Conservation (phyloP, 768 basidiomycete genomes). For the Cystofilobasidium capitatum region DNA sequence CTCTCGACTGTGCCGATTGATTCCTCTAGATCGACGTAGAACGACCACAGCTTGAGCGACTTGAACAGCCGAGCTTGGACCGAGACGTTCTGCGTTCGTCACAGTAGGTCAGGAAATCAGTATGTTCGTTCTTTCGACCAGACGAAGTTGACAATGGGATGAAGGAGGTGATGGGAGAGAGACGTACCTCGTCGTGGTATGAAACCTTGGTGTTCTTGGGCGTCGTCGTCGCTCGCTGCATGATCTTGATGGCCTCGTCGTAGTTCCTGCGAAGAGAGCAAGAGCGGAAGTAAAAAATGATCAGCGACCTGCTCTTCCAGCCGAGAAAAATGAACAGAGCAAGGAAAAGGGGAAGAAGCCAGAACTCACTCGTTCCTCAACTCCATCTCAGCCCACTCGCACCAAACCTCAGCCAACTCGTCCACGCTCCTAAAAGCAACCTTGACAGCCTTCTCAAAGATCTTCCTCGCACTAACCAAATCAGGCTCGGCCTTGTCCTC, state of each 20-base stretch:
- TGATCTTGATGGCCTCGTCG: slow-evolving; percentile 85
- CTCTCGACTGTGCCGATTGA: slow-evolving; percentile 89
- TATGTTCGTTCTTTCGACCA: slow-evolving; percentile 31
- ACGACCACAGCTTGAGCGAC: slow-evolving; percentile 96
- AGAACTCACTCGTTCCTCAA: slow-evolving; percentile 76
- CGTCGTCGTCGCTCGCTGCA: slow-evolving; percentile 88
- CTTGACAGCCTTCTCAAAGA: slow-evolving; percentile 83
- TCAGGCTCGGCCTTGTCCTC: slow-evolving; percentile 61
- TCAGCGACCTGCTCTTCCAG: background rate
- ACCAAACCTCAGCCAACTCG: slow-evolving; percentile 96
- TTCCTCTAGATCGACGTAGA: slow-evolving; percentile 95
- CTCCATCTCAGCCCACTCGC: slow-evolving; percentile 99
- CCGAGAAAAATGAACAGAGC: background rate
- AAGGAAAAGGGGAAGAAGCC: background rate
- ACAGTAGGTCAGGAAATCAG: slow-evolving; percentile 12
- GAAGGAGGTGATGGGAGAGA: no score
- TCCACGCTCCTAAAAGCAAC: slow-evolving; percentile 92
- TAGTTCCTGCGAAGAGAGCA: slow-evolving; percentile 59
- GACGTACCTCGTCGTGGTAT: slow-evolving; percentile 84
- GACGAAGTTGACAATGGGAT: no score
- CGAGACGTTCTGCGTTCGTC: slow-evolving; percentile 66
- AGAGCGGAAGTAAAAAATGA: background rate
- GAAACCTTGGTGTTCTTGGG: slow-evolving; percentile 84
- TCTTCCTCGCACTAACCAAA: slow-evolving; percentile 75
- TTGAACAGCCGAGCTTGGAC: slow-evolving; percentile 91